Evolutionary conservation across 2,329 filamentous ascomycete genomes (phyloP).

Genomic region (Leptodontidium sp.): DNA sequence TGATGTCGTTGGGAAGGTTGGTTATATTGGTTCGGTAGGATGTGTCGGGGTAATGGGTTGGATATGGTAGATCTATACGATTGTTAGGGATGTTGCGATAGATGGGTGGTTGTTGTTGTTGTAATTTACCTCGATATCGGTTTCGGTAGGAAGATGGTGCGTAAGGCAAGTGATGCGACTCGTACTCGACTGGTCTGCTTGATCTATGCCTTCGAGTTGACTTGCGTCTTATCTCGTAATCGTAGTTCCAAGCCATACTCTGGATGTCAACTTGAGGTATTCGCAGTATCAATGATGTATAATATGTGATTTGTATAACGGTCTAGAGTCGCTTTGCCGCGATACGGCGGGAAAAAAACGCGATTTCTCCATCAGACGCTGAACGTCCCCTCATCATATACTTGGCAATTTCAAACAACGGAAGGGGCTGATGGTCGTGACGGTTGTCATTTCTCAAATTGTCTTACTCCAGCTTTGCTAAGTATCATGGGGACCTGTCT

Average conservation of each 20-base stretch:
- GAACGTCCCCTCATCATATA: neutral
- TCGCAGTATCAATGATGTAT: neutral
- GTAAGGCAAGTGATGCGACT: neutral
- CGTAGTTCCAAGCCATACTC: conserved; percentile 8
- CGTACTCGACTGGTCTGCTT: conserved; percentile 3
- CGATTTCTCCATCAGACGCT: neutral
- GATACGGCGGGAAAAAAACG: neutral
- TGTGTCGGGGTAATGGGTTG: conserved; percentile 1
- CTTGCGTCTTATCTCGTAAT: conserved; percentile 10
- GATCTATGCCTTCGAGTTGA: conserved; percentile 9
- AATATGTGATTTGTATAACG: neutral
- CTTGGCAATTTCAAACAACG: neutral
- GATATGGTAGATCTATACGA: conserved; percentile 1
- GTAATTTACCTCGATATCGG: conserved; percentile 4
- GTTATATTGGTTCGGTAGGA: conserved; percentile 25
- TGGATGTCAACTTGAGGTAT: neutral
- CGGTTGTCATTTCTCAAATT: neutral
- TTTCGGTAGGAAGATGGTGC: conserved; percentile 16
- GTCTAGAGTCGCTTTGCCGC: neutral
- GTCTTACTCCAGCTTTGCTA: neutral
- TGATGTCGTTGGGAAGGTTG: conserved; percentile 34
- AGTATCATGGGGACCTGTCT: neutral
- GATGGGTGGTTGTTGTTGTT: neutral
- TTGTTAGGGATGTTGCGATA: neutral
- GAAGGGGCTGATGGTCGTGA: neutral